phyloP scores from a whole-genome alignment of 2,329 filamentous ascomycete species.

The Dactylellina drechsleri region DNA sequence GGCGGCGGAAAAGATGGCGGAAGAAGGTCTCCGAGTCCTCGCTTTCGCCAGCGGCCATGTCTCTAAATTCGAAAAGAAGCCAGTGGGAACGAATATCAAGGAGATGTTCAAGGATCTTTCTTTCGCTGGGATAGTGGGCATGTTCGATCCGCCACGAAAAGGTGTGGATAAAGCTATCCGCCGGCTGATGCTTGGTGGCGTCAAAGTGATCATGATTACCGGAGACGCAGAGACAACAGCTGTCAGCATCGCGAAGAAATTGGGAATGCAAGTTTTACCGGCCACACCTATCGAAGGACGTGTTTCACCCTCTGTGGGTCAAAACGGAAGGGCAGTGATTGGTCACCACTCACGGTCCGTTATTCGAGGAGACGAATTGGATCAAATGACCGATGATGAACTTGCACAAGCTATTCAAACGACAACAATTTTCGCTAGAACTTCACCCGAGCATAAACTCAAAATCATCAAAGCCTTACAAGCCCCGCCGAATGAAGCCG shows the following conservation, averaged over 20 bases:
- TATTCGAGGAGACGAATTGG: conserved; percentile 88
- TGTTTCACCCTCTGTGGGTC: conserved; percentile 20
- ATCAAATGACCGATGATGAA: conserved; percentile 86
- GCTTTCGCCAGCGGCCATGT: conserved; percentile 88
- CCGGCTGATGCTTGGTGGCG: conserved; percentile 88
- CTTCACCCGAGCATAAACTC: conserved; percentile 96
- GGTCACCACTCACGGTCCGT: conserved; percentile 70
- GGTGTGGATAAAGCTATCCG: conserved; percentile 90
- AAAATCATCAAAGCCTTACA: conserved; percentile 95
- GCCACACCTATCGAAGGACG: conserved; percentile 40
- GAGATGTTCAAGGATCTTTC: conserved; percentile 78
- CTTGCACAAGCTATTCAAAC: conserved; percentile 84
- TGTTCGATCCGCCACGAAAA: conserved; percentile 94
- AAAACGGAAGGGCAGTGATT: conserved; percentile 61
- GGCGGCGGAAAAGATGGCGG: conserved; percentile 86
- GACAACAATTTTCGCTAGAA: conserved; percentile 94
- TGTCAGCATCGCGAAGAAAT: conserved; percentile 88
- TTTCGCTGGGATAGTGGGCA: conserved; percentile 92
- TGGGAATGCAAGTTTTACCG: conserved; percentile 86
- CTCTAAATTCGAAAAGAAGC: conserved; percentile 61
- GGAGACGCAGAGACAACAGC: conserved; percentile 96
- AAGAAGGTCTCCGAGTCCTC: conserved; percentile 87
- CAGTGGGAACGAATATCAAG: conserved; percentile 70
- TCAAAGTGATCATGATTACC: conserved; percentile 99
- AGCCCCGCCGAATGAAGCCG: conserved; percentile 78